Base-by-base conservation (phyloP, 768 basidiomycete genomes). In the Tulasnella sp. region DNA sequence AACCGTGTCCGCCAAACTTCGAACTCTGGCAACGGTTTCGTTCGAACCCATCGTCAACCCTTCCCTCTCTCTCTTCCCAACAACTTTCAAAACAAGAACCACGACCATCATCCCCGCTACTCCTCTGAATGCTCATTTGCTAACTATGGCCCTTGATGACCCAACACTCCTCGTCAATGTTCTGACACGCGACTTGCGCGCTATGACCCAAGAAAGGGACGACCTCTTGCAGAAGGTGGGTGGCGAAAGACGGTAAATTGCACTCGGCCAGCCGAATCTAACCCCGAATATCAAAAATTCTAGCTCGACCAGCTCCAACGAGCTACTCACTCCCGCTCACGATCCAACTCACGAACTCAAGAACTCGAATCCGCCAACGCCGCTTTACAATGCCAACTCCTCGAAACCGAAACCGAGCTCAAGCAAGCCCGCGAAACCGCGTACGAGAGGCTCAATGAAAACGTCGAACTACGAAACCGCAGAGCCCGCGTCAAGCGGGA, bases 91-190 rank as follows among this genome's bases (percentile, higher is more conserved):
- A 44, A 3, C 44, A 13, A 44, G 72, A 73, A 29, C 39, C 18
- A 70, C 35, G 15, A 18, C 20, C 71, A n/a, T 15, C 51, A 37
- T 40, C 73, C 44, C n/a, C 23, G n/a, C 55, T 37, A 55, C 44
- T 7, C 23, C 42, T 74, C 32, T 40, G 48, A 51, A 55, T 35
- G 32, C 32, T 35, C 35, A 6, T 9, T 37, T n/a, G 18, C 26
- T 55, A 37, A 39, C 55, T 35, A 75, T 75, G 75, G 57, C 75
- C 35, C 46, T 75, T 61, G 55, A 75, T 67, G 75, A 75, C 75
- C 75, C 75, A 4, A 51, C 75, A 5, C 75, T 75, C 57, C 75
- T 75, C 32, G 75, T 75, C 20, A 75, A 61, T 51, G 55, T 75
- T 20, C 39, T 75, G 16, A 55, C 46, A 7, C 75, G 75, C 26